Evolutionary conservation across 768 basidiomycete species (phyloP).

Genomic region (Hericium alpestre): DNA sequence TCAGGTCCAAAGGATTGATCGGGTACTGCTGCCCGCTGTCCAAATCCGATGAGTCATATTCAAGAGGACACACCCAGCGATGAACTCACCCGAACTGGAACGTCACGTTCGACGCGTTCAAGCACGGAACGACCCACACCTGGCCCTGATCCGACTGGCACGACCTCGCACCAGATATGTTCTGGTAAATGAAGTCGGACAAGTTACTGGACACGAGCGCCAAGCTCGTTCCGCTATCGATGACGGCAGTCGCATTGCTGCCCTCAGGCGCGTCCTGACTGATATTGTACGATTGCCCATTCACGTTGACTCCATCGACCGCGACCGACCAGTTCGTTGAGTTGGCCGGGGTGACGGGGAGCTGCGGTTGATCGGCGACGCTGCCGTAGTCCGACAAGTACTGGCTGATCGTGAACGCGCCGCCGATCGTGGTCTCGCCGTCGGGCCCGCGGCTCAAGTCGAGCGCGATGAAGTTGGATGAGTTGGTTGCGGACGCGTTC

Average conservation of each 20-base stretch:
- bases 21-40: not conserved
- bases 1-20: not conserved
- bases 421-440: not conserved
- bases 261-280: not conserved
- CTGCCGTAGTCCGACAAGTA: not conserved
- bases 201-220: not conserved
- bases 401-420: not conserved
- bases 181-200: not conserved
- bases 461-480: not conserved
- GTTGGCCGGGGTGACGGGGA: not conserved
- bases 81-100: not conserved
- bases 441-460: not conserved
- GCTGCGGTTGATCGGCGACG: not conserved
- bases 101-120: not conserved
- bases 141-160: not conserved
- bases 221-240: not conserved
- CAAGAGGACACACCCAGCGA: not conserved
- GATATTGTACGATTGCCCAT: not conserved
- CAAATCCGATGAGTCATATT: not conserved
- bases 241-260: not conserved
- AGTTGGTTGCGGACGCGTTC: not conserved
- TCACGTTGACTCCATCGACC: not conserved
- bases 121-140: not conserved
- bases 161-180: not conserved
- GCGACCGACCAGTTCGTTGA: not conserved